These are phyloP conservation scores for Bruguiera hainesii DNA, from an alignment of 441 rosid genomes.

Conservation along the genomic window DNA sequence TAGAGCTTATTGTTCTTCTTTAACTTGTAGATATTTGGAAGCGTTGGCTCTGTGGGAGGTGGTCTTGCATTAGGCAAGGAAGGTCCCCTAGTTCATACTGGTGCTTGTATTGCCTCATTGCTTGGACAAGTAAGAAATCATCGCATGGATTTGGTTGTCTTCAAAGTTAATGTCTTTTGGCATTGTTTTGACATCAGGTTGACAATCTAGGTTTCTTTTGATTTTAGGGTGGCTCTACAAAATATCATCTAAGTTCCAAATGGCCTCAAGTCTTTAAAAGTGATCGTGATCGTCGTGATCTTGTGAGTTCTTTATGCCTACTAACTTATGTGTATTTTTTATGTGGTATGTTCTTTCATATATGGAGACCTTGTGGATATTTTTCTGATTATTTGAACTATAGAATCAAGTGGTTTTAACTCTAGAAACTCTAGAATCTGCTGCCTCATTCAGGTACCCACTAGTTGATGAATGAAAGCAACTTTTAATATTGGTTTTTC, in stretches of 20 bases:
- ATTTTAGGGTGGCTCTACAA: constrained; percentile 86
- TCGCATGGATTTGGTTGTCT: not conserved
- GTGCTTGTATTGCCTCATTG: constrained; percentile 98
- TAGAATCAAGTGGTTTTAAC: too few relatives aligned
- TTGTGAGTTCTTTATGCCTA: constrained; percentile 49
- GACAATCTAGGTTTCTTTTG: not conserved
- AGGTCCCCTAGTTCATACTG: constrained; percentile 98
- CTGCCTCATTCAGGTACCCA: too few relatives aligned
- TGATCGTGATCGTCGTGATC: constrained; percentile 95
- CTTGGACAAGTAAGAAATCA: constrained; percentile 77
- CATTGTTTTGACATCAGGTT: not conserved
- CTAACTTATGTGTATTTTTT: not conserved
- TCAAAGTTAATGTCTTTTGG: not conserved
- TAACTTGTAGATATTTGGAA: constrained; percentile 78
- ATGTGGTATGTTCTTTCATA: constrained; percentile 7
- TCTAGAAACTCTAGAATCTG: too few relatives aligned
- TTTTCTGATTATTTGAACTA: too few relatives aligned
- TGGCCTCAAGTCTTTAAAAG: constrained; percentile 95
- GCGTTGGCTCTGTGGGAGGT: constrained; percentile 98
- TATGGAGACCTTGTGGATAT: constrained; percentile 3
- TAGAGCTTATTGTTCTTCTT: constrained; percentile 23
- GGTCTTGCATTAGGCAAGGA: constrained; percentile 98
- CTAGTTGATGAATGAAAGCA: too few relatives aligned
- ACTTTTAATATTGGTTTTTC: too few relatives aligned
- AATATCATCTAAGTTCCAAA: constrained; percentile 83